Percentiles rank a stretch among this genome's conserved stretches.
Conservation (phyloP, 495 filamentous ascomycete genomes). For the Tuber umbilicatum region DNA sequence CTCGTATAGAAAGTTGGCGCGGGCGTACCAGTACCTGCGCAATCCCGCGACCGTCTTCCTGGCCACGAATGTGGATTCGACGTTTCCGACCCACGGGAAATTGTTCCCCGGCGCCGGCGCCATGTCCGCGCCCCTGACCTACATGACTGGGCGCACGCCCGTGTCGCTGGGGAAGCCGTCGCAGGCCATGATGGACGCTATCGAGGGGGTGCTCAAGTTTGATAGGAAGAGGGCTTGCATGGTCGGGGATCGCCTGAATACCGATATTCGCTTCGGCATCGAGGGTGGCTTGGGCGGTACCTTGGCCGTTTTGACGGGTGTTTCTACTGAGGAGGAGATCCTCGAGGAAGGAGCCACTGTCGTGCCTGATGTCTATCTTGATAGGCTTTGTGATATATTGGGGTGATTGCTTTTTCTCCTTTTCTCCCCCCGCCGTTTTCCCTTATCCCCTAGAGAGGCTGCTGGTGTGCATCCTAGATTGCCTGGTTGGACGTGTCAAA, state of each 20-base stretch:
- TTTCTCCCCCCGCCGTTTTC: not conserved
- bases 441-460: not conserved
- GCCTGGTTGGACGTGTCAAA: not conserved
- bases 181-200: slow-evolving; percentile 98
- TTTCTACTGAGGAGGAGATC: slow-evolving; percentile 74
- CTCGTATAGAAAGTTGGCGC: slow-evolving; percentile 84
- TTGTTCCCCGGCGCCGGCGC: slow-evolving; percentile 91
- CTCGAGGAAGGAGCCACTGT: slow-evolving; percentile 55
- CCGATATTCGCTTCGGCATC: slow-evolving; percentile 91
- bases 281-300: slow-evolving; percentile 89
- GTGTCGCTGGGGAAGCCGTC: slow-evolving; percentile 85
- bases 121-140: slow-evolving; percentile 68
- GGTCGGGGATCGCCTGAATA: slow-evolving; percentile 90
- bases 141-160: slow-evolving; percentile 65
- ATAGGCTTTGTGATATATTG: slow-evolving; percentile 70
- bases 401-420: slow-evolving; percentile 27
- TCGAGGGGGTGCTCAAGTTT: slow-evolving; percentile 89
- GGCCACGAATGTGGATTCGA: slow-evolving; percentile 85
- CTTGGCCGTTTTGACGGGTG: slow-evolving; percentile 83
- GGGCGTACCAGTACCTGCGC: slow-evolving; percentile 76
- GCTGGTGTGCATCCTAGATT: not conserved
- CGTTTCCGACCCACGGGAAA: slow-evolving; percentile 67
- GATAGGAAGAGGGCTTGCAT: slow-evolving; percentile 83
- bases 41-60: slow-evolving; percentile 77
- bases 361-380: slow-evolving; percentile 70